Evolutionary conservation across 768 basidiomycete genomes (phyloP).

Genomic region (Boletus patriciae): DNA sequence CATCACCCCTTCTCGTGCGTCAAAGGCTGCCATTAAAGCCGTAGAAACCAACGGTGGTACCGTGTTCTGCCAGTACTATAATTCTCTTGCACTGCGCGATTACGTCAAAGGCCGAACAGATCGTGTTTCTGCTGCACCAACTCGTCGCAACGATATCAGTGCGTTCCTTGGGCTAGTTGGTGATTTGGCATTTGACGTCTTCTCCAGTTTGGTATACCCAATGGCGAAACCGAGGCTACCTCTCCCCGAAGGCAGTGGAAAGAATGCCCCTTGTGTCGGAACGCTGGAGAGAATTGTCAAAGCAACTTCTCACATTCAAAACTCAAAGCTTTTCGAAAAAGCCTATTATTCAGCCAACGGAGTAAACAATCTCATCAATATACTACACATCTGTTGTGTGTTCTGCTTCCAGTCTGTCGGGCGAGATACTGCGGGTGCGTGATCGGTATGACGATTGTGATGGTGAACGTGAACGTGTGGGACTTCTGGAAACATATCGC

Average conservation of each 20-base stretch:
- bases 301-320: conserved; percentile 58
- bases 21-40: conserved; percentile 80
- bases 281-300: conserved; percentile 65
- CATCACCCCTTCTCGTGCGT: conserved; percentile 81
- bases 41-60: conserved; percentile 81
- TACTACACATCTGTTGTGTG: conserved; percentile 13
- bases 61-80: conserved; percentile 90
- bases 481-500: conserved; percentile 67
- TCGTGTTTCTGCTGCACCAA: conserved; percentile 73
- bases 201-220: conserved; percentile 74
- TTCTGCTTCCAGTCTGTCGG: conserved; percentile 51
- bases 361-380: conserved; percentile 20
- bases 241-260: conserved; percentile 58
- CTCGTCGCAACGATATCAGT: conserved; percentile 85
- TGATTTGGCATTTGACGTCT: conserved; percentile 1
- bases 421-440: conserved; percentile 59
- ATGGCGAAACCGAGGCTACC: conserved; percentile 71
- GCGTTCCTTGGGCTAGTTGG: conserved; percentile 31
- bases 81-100: conserved; percentile 78
- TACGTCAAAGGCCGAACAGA: conserved; percentile 72
- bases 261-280: conserved; percentile 65
- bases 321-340: conserved; percentile 33
- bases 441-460: conserved; percentile 48
- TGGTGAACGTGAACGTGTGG: conserved; percentile 45
- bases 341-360: conserved; percentile 15